Conservation (phyloP, 177 flowering plant genomes). For the Viscum album region DNA sequence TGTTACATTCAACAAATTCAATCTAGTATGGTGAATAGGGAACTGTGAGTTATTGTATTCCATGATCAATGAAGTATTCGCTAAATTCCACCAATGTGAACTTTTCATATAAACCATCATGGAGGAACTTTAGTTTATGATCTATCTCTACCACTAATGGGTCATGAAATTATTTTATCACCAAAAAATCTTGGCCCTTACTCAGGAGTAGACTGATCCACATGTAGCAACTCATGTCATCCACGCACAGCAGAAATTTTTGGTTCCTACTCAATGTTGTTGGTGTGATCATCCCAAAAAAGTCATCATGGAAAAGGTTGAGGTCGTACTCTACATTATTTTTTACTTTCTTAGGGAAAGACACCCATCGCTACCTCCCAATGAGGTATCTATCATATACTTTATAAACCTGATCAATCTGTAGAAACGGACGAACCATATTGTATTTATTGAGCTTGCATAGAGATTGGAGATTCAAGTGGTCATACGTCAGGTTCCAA, state of each 20-base stretch:
- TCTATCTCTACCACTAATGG: conserved; percentile 2
- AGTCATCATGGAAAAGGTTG: conserved; percentile 3
- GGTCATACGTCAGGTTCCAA: neutral
- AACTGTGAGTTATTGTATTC: conserved; percentile 4
- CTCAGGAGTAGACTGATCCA: neutral
- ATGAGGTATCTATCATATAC: conserved; percentile 5
- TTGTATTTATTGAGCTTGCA: neutral
- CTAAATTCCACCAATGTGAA: conserved; percentile 9
- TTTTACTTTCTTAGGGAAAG: conserved; percentile 5
- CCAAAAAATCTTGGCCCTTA: neutral
- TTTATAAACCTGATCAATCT: neutral
- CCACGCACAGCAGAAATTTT: no score
- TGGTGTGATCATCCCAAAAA: conserved; percentile 11
- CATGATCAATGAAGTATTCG: conserved; percentile 4
- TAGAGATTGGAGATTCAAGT: neutral
- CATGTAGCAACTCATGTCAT: neutral
- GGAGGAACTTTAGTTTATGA: neutral
- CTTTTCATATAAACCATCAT: conserved; percentile 6
- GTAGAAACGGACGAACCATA: neutral
- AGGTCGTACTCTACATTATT: neutral
- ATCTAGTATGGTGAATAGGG: conserved; percentile 12
- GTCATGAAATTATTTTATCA: no score
- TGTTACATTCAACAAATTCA: no score
- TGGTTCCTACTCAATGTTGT: conserved; percentile 9
- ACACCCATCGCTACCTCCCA: neutral